Evolutionary conservation across 1,284 basidiomycete genomes (phyloP).

Genomic region (Cryptococcus wingfieldii): DNA sequence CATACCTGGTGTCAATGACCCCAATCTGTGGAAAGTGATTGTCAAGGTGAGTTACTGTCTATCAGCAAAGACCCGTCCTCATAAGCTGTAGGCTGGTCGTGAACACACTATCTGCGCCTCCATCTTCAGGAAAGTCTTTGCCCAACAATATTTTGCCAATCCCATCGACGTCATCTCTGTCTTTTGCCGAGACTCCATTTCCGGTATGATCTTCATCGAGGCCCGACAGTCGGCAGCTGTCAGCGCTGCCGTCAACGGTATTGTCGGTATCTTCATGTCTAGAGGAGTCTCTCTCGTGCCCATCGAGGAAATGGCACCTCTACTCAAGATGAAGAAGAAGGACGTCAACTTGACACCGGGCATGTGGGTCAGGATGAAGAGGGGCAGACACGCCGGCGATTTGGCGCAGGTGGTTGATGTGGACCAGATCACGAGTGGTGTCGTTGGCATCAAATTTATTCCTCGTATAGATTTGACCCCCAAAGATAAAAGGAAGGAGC

Average conservation of each 20-base stretch:
- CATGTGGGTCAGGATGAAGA: conserved; percentile 91
- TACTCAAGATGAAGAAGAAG: conserved; percentile 93
- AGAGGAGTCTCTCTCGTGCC: conserved; percentile 82
- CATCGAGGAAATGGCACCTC: conserved; percentile 96
- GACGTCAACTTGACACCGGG: conserved; percentile 79
- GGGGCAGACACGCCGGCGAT: conserved; percentile 91
- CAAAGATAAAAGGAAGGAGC: conserved; percentile 67
- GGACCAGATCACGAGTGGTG: conserved; percentile 72
- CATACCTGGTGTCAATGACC: conserved; percentile 95
- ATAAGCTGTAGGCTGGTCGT: conserved; percentile 64
- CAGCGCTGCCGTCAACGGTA: conserved; percentile 75
- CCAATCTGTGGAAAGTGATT: conserved; percentile 90
- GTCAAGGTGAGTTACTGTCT: conserved; percentile 67
- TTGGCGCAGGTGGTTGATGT: conserved; percentile 93
- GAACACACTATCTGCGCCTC: conserved; percentile 91
- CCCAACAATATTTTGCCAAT: conserved; percentile 51
- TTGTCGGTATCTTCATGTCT: conserved; percentile 80
- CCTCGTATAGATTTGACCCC: conserved; percentile 95
- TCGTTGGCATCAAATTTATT: conserved; percentile 84
- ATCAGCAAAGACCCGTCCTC: background rate
- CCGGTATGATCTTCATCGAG: conserved; percentile 94
- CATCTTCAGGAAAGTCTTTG: conserved; percentile 82
- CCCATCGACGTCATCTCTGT: conserved; percentile 84
- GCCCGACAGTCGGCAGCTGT: conserved; percentile 84
- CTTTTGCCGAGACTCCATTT: conserved; percentile 91